These are phyloP conservation scores for Daldinia sp. DNA, from an alignment of 2,329 filamentous ascomycete genomes.

Conservation along the genomic window DNA sequence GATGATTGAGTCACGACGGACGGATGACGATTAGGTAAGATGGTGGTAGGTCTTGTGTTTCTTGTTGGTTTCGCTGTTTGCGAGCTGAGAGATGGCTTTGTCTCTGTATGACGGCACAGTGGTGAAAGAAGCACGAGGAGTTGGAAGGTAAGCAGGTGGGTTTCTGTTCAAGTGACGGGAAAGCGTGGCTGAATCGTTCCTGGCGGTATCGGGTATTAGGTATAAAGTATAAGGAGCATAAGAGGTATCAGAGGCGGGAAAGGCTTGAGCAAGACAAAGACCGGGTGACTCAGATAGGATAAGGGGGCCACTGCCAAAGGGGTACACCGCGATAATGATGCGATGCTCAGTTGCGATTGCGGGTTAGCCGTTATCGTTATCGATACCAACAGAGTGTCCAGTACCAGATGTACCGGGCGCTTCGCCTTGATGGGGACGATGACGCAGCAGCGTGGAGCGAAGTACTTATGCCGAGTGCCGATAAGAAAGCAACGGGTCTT, in stretches of 20 bases:
- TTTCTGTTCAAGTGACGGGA: conserved; percentile 39
- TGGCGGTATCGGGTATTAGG: too few relatives aligned
- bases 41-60: conserved; percentile 33
- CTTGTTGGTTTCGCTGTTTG: conserved; percentile 29
- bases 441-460: conserved; percentile 26
- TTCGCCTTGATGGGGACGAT: conserved; percentile 28
- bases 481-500: neutral
- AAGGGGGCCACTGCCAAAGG: conserved; percentile 28
- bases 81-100: conserved; percentile 33
- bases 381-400: conserved; percentile 7
- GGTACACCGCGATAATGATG: conserved; percentile 21
- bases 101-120: conserved; percentile 30
- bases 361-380: conserved; percentile 31
- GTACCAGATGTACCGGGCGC: too few relatives aligned
- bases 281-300: conserved; percentile 45
- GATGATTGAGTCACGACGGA: conserved; percentile 36
- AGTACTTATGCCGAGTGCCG: neutral
- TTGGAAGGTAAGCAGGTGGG: conserved; percentile 25
- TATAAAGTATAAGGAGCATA: too few relatives aligned
- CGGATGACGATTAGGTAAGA: conserved; percentile 41
- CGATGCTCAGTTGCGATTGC: conserved; percentile 30
- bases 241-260: conserved; percentile 32
- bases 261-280: conserved; percentile 36
- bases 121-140: conserved; percentile 28
- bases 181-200: conserved; percentile 30